These are phyloP conservation scores for Thermothielavioides terrestris DNA, from an alignment of 495 filamentous ascomycete species.

Conservation along the genomic window DNA sequence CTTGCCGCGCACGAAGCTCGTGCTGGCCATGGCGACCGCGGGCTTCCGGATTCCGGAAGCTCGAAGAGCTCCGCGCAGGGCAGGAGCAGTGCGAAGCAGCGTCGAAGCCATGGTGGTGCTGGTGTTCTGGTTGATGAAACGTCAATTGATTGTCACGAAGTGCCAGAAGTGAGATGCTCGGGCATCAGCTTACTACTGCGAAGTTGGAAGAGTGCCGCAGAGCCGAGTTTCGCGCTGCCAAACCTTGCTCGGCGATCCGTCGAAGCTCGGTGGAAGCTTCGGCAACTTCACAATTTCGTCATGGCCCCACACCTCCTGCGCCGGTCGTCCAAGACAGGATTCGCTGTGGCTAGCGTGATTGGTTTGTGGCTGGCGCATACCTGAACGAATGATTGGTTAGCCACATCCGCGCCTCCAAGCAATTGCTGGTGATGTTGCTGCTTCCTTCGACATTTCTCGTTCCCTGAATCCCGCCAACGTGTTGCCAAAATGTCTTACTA, in stretches of 20 bases:
- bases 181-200: neutral
- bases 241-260: constrained; percentile 9
- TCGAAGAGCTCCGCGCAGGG: constrained; percentile 38
- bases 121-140: neutral
- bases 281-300: constrained; percentile 22
- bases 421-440: neutral
- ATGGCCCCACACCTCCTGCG: constrained; percentile 23
- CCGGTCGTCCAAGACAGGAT: too few relatives aligned
- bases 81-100: constrained; percentile 43
- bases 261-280: constrained; percentile 20
- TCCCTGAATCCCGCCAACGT: neutral
- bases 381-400: too few relatives aligned
- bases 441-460: neutral
- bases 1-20: constrained; percentile 74
- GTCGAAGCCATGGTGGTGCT: constrained; percentile 40
- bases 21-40: constrained; percentile 53
- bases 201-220: neutral
- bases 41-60: constrained; percentile 31
- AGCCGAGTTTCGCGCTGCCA: neutral
- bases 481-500: constrained; percentile 70
- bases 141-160: constrained; percentile 11
- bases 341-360: neutral
- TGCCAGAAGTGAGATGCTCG: neutral
- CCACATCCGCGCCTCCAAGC: too few relatives aligned
- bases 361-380: neutral